Base-by-base conservation (phyloP, 2,329 filamentous ascomycete species). In the Sporothrix humicola region DNA sequence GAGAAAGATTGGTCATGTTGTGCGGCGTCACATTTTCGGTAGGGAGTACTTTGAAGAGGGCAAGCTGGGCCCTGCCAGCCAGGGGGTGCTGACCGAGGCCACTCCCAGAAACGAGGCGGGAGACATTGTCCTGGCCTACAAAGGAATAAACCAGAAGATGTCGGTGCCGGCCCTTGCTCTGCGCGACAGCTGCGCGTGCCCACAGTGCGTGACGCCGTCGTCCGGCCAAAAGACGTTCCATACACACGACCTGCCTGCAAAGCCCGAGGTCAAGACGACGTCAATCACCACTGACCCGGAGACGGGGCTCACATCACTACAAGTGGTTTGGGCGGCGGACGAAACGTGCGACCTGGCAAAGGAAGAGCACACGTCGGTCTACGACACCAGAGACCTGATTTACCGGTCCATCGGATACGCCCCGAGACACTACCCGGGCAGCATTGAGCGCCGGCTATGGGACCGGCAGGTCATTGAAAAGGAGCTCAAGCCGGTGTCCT, bases 171-270 rank as follows among this genome's bases (percentile, higher is more conserved):
- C 72, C 10, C 58, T 79, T 8, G 83, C 81, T 78, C 81, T 91
- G 23, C 86, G 90, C 52, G 89, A 92, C 79, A 81, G 85, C 73
- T 92, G 90, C 81, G 78, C 82, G 23, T 91, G 89, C 78, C 76
- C 82, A n/a, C 78, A 75, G 61, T 91, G 89, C 78, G 83, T 89
- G 46, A 86, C 91, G 78, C 82, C 85, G 3, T 86, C 87, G 58
- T 89, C 88, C 17, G 86, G 84, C 58, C 89, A 92, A 79, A 91
- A 91, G 81, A 83, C 84, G 52, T 93, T 93, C 80, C 86, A 87
- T 72, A 90, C 90, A 0, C 84, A 85, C 23, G 90, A 93, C 70
- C 90, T 94, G 58, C 88, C 90, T 0, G 44, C 37, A 10, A 20
- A 4, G 2, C 77, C 77, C 12, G n/a, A 1, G 4, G 69, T 76